Percentiles rank a stretch among this genome's conserved stretches.
Evolutionary conservation across 257 asterid species (phyloP).

Genomic region (Catharanthus roseus): DNA sequence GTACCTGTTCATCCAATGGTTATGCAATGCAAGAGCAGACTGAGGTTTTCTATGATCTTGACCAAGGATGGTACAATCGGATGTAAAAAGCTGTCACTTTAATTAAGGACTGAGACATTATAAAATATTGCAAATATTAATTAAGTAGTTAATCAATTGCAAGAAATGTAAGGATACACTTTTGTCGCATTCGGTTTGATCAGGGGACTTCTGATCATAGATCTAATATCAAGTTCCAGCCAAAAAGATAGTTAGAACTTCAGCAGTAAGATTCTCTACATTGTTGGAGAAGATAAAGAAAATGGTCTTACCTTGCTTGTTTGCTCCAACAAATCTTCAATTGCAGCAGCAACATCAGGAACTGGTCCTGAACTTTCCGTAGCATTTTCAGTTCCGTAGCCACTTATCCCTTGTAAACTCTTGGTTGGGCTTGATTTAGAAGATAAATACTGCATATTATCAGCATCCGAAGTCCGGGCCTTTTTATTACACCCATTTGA

Average conservation of each 20-base stretch:
- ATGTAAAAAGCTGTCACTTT: conserved; percentile 46
- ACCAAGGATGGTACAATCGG: conserved; percentile 56
- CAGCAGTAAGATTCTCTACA: background rate
- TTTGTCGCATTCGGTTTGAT: conserved; percentile 49
- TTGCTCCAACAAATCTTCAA: conserved; percentile 87
- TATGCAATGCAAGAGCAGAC: conserved; percentile 49
- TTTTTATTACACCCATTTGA: conserved; percentile 42
- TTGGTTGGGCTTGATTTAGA: conserved; percentile 18
- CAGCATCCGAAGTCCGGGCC: conserved; percentile 43
- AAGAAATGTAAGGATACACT: conserved; percentile 49
- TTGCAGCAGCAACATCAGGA: conserved; percentile 88
- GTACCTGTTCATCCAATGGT: conserved; percentile 74
- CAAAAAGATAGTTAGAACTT: conserved; percentile 14
- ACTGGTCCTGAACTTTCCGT: conserved; percentile 37
- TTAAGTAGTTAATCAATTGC: background rate
- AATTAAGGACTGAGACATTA: conserved; percentile 37
- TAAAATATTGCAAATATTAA: conserved; percentile 2
- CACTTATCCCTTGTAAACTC: conserved; percentile 20
- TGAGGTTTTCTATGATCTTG: conserved; percentile 47
- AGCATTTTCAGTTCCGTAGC: conserved; percentile 31
- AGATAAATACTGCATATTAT: conserved; percentile 21
- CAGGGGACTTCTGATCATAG: conserved; percentile 64
- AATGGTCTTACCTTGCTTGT: conserved; percentile 66
- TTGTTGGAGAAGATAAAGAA: conserved; percentile 7
- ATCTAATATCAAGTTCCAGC: conserved; percentile 45